These are phyloP conservation scores for Sclerotinia sclerotiorum DNA, from an alignment of 2,329 filamentous ascomycete genomes.

Conservation along the genomic window DNA sequence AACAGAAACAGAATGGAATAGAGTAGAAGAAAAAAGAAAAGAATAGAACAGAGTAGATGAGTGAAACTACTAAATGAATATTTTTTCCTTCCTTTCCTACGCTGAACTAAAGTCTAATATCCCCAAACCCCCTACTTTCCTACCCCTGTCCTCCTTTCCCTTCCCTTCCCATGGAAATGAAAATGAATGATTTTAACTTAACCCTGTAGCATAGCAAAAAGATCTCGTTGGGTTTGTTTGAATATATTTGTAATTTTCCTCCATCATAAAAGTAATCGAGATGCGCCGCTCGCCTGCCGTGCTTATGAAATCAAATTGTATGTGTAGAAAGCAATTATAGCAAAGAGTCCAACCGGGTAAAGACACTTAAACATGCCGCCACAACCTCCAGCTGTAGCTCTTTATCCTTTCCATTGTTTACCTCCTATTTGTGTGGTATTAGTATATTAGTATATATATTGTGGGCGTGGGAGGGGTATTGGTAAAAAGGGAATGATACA, in stretches of 20 bases:
- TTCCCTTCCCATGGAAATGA: constrained; percentile 13
- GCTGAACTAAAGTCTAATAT: constrained; percentile 2
- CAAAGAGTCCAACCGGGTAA: constrained; percentile 93
- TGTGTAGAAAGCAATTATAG: constrained; percentile 52
- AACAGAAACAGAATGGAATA: no score
- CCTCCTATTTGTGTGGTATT: constrained; percentile 53
- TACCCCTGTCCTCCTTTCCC: background rate
- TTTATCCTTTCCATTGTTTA: constrained; percentile 83
- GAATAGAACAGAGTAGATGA: background rate
- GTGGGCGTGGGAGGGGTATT: background rate
- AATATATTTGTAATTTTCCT: constrained; percentile 10
- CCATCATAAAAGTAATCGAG: constrained; percentile 7
- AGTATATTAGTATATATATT: constrained; percentile 19
- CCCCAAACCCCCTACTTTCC: background rate
- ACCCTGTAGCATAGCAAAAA: constrained; percentile 12
- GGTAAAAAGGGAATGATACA: constrained; percentile 34
- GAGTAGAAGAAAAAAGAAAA: background rate
- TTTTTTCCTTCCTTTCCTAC: constrained; percentile 3
- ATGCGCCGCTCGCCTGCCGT: background rate
- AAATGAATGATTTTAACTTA: constrained; percentile 15
- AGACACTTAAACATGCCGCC: constrained; percentile 93
- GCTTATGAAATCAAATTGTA: constrained; percentile 1
- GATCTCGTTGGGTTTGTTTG: constrained; percentile 1
- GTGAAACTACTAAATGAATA: background rate
- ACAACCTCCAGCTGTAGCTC: constrained; percentile 95